Conservation (phyloP, 306 rosid genomes). For the Lathyrus sativus region DNA sequence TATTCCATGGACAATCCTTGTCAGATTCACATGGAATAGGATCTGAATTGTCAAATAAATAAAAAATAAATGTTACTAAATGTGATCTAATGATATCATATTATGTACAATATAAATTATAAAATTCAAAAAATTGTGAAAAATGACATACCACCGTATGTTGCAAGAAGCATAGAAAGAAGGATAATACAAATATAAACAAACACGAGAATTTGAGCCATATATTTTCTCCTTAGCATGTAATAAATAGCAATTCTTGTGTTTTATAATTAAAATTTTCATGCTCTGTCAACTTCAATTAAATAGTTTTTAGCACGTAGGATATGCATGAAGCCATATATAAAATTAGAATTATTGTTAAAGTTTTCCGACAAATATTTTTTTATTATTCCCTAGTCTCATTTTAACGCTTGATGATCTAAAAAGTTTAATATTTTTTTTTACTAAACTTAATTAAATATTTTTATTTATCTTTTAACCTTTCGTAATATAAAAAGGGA, state of each 20-base stretch:
- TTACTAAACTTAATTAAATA: too few relatives aligned
- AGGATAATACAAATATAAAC: background rate
- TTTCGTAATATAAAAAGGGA: too few relatives aligned
- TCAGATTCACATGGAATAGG: background rate
- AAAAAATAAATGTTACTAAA: background rate
- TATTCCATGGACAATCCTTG: background rate
- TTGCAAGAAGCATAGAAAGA: background rate
- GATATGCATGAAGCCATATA: background rate
- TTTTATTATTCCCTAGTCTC: too few relatives aligned
- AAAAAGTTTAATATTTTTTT: too few relatives aligned
- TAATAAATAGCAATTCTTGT: background rate
- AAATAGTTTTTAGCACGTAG: background rate
- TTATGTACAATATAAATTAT: background rate
- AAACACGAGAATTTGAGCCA: background rate
- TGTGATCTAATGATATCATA: background rate
- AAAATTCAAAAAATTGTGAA: background rate
- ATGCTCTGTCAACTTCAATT: background rate
- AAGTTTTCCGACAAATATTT: too few relatives aligned
- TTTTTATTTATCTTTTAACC: too few relatives aligned
- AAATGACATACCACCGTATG: background rate
- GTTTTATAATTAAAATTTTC: background rate
- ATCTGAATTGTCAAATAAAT: background rate
- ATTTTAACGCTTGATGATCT: too few relatives aligned
- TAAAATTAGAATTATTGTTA: too few relatives aligned
- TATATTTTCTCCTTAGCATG: background rate